Evolutionary conservation across 371 early-diverging fungal species (phyloP).

Genomic region (Gilbertella persicaria): DNA sequence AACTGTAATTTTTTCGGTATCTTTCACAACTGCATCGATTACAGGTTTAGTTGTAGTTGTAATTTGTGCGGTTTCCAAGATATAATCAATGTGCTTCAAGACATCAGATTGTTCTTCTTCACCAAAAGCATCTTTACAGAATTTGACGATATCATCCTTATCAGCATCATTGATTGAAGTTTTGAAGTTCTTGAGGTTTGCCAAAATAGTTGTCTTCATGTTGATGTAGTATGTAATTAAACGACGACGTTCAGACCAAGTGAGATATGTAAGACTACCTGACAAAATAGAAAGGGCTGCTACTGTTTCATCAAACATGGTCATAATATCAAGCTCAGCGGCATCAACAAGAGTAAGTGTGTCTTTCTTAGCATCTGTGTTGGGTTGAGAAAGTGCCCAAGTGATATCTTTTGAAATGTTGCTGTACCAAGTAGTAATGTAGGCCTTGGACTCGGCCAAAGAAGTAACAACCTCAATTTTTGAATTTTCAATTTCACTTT

Average conservation of each 20-base stretch:
- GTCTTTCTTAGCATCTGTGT: constrained; percentile 1
- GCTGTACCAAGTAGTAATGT: constrained; percentile 19
- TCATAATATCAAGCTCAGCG: constrained; percentile 19
- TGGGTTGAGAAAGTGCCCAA: constrained; percentile 4
- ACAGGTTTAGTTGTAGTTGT: background rate
- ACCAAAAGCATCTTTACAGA: constrained; percentile 24
- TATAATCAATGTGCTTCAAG: constrained; percentile 16
- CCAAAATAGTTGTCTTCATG: constrained; percentile 22
- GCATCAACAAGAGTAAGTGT: constrained; percentile 15
- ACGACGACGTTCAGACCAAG: constrained; percentile 29
- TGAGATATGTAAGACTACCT: constrained; percentile 11
- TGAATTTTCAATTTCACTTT: constrained; percentile 15
- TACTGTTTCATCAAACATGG: constrained; percentile 22
- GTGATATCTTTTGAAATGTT: constrained; percentile 13
- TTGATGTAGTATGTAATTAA: constrained; percentile 25
- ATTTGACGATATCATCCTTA: constrained; percentile 10
- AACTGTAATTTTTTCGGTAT: no score
- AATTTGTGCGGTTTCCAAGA: constrained; percentile 12
- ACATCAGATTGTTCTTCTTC: constrained; percentile 11
- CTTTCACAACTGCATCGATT: no score
- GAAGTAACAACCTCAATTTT: constrained; percentile 21
- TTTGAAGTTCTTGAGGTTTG: constrained; percentile 17
- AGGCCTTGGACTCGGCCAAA: constrained; percentile 21
- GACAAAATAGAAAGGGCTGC: constrained; percentile 13
- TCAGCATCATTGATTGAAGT: constrained; percentile 1